Base-by-base conservation (phyloP, 2,329 filamentous ascomycete genomes). In the Fusarium nelsonii region DNA sequence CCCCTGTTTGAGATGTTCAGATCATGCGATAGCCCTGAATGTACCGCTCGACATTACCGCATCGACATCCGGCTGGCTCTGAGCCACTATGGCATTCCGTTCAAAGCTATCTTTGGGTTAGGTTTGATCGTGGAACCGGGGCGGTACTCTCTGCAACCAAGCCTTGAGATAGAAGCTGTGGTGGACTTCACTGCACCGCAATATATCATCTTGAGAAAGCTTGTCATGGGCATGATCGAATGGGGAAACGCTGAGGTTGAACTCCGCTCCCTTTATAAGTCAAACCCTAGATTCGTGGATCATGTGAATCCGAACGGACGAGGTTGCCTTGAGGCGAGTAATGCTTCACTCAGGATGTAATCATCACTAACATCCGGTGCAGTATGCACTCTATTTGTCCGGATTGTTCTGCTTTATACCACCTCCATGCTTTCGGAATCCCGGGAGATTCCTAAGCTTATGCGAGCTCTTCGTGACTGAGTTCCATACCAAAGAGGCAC, bases 271-370 rank as follows among this genome's bases (percentile, higher is more conserved):
- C 39, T 62, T 5, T 54, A 51, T 3, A 51, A 16, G 14, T 28
- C 48, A 1, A 36, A 53, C 1, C 26, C 61, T 3, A 7, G 10
- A 6, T 65, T 67, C 36, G 26, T 65, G 2, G 41, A 57, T 5
- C 33, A 65, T 37, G 46, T 62, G 0, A 8, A 41, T 7, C 18
- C 28, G 3, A 2, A 2, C 0, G 55, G 61, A 6, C 5, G 7
- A 2, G 51, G 64, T 11, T 61, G 43, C 18, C 36, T 67, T 8
- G 61, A 67, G 51, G 60, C 28, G 11, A 10, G 60, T 52, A 15
- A 20, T 4, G 4, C 16, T 15, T 6, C n/a, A 1, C 20, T 12
- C 9, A 15, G 18, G 2, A 2, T 33, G 3, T 14, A 3, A 8
- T 2, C 32, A 15, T 43, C 3, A 8, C 26, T 51, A n/a, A 51